Percentiles rank a stretch among this genome's conserved stretches.
Conservation (phyloP, 306 rosid genomes). For the Quercus mongolica region DNA sequence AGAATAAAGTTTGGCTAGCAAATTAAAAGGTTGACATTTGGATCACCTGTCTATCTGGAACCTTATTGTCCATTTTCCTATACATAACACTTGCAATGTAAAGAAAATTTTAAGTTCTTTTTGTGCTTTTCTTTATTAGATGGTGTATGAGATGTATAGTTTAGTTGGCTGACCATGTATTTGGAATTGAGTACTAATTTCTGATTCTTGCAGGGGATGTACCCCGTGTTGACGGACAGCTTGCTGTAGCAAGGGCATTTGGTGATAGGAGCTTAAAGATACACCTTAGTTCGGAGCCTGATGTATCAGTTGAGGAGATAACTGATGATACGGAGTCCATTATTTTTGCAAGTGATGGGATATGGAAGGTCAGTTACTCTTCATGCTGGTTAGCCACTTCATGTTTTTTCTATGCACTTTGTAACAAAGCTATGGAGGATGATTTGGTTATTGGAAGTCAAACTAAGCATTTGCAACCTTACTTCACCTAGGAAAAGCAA, state of each 20-base stretch:
- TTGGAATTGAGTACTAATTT: not conserved
- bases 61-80: not conserved
- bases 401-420: not conserved
- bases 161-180: not conserved
- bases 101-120: not conserved
- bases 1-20: not conserved
- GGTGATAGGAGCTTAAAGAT: slow-evolving; percentile 64
- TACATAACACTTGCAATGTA: not conserved
- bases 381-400: not conserved
- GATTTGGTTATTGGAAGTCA: no score
- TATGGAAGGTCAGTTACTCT: slow-evolving; percentile 53
- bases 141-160: not conserved
- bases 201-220: slow-evolving; percentile 47
- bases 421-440: no score
- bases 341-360: slow-evolving; percentile 65
- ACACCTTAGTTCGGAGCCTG: slow-evolving; percentile 65
- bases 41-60: not conserved
- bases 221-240: slow-evolving; percentile 63
- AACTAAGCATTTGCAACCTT: no score
- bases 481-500: no score
- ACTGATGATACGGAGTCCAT: slow-evolving; percentile 40
- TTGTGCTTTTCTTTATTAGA: not conserved
- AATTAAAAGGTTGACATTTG: not conserved
- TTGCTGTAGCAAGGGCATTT: slow-evolving; percentile 70
- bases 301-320: slow-evolving; percentile 26